Evolutionary conservation across 306 rosid genomes (phyloP).

Genomic region (Ammopiptanthus mongolicus): DNA sequence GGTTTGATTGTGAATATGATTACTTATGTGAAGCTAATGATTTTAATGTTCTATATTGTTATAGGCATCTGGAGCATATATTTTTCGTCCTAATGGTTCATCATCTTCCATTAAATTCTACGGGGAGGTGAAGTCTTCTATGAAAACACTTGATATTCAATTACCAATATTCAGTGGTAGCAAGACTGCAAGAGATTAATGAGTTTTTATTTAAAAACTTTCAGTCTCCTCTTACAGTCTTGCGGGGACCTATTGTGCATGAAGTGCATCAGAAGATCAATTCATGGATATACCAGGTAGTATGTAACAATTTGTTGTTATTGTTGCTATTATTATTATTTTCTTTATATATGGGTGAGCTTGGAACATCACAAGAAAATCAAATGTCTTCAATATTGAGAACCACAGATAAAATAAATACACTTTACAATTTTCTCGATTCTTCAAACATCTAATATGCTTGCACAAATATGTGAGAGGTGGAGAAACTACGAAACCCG

Average conservation of each 20-base stretch:
- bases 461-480: neutral
- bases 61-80: slow-evolving; percentile 55
- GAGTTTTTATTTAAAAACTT: neutral
- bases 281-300: slow-evolving; percentile 61
- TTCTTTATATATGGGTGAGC: neutral
- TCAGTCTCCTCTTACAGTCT: slow-evolving; percentile 38
- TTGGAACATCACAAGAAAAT: neutral
- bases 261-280: slow-evolving; percentile 51
- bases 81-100: slow-evolving; percentile 52
- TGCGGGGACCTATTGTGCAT: slow-evolving; percentile 47
- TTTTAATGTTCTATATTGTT: slow-evolving; percentile 13
- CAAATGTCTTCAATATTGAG: neutral
- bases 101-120: slow-evolving; percentile 25
- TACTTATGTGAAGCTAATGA: slow-evolving; percentile 1
- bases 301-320: neutral
- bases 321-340: neutral
- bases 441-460: neutral
- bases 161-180: neutral
- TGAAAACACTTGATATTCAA: neutral
- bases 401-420: neutral
- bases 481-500: too few species aligned
- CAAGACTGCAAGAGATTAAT: slow-evolving; percentile 9
- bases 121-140: slow-evolving; percentile 26
- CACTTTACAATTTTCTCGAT: neutral
- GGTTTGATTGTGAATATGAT: neutral